Conservation (phyloP, 2,329 filamentous ascomycete species). For the Eutypa lata region DNA sequence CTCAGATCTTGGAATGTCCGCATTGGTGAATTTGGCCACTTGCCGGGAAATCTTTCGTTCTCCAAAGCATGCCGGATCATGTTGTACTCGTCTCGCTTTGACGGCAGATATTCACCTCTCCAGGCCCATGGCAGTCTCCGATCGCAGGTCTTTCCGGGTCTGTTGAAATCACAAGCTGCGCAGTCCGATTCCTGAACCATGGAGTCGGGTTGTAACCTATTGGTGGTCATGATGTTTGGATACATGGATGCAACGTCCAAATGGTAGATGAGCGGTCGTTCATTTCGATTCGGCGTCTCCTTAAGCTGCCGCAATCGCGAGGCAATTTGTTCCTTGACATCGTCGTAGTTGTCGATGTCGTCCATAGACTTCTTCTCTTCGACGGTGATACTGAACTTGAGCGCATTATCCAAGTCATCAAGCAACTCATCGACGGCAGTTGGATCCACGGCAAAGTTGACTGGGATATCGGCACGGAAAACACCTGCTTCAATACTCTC, state of each 20-base stretch:
- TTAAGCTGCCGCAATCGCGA: slow-evolving; percentile 70
- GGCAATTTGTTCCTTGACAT: slow-evolving; percentile 79
- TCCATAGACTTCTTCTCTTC: slow-evolving; percentile 81
- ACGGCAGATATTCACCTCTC: slow-evolving; percentile 95
- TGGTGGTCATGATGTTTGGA: slow-evolving; percentile 99
- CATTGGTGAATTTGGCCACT: slow-evolving; percentile 64
- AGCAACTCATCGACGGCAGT: slow-evolving; percentile 87
- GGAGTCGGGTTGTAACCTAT: slow-evolving; percentile 95
- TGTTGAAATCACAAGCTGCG: slow-evolving; percentile 96
- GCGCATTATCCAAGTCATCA: slow-evolving; percentile 78
- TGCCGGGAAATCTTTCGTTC: slow-evolving; percentile 88
- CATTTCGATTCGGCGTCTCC: slow-evolving; percentile 76
- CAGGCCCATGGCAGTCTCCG: slow-evolving; percentile 93
- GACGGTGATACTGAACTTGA: slow-evolving; percentile 82
- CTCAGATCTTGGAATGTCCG: slow-evolving; percentile 79
- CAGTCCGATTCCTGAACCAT: slow-evolving; percentile 97
- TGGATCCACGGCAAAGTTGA: slow-evolving; percentile 88
- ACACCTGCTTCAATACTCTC: slow-evolving; percentile 99
- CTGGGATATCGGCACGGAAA: slow-evolving; percentile 91
- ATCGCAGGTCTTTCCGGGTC: slow-evolving; percentile 96
- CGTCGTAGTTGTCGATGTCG: slow-evolving; percentile 77
- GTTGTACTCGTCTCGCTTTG: slow-evolving; percentile 97
- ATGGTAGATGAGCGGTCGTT: slow-evolving; percentile 92
- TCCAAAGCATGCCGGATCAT: slow-evolving; percentile 93
- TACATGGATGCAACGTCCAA: slow-evolving; percentile 99